Base-by-base conservation (phyloP, 2,329 filamentous ascomycete species). In the Epichloe aotearoae region DNA sequence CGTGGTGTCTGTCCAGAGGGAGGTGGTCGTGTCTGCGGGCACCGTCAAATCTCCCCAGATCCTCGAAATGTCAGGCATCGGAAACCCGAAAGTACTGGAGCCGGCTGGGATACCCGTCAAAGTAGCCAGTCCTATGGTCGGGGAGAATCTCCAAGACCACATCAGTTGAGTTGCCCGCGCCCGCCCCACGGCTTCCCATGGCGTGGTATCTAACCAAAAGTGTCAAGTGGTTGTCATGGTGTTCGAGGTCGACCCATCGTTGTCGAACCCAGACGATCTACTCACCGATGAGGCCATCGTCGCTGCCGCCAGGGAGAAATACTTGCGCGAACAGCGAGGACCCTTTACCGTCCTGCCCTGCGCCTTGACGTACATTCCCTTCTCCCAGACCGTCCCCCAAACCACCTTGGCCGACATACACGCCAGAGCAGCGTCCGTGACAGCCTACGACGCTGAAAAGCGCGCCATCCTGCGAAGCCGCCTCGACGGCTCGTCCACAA, bases 21-120 rank as follows among this genome's bases (percentile, higher is more conserved):
- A 84, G 56, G 70, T 83, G 11, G 72, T 85, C 38, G 61, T 85
- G 2, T 74, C 74, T 4, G 79, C 78, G 1, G 82, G 82, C 0
- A 74, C 70, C 30, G 66, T 77, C 40, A 73, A 74, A 58, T 80
- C 75, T 10, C 81, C 73, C 5, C 78, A 75, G 62, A 66, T 80
- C 15, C 71, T 77, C n/a, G 80, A 84, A 55, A 65, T 82, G 2
- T 82, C 78, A 0, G 80, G 81, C 0, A 71, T 84, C 39, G 81
- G 81, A 4, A 66, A 70, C 44, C 54, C 57, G 0, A 52, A 59
- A 1, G 53, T 74, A 2, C 56, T 74, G 36, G 50, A 59, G 8
- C 58, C 57, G n/a, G 68, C 70, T 4, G 64, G 64, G 10, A 65
- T 76, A 30, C 54, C 59, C 0, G 55, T 65, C 19, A 62, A 71